phyloP scores from a whole-genome alignment of 2,329 filamentous ascomycete species.

The Alternaria sp. region DNA sequence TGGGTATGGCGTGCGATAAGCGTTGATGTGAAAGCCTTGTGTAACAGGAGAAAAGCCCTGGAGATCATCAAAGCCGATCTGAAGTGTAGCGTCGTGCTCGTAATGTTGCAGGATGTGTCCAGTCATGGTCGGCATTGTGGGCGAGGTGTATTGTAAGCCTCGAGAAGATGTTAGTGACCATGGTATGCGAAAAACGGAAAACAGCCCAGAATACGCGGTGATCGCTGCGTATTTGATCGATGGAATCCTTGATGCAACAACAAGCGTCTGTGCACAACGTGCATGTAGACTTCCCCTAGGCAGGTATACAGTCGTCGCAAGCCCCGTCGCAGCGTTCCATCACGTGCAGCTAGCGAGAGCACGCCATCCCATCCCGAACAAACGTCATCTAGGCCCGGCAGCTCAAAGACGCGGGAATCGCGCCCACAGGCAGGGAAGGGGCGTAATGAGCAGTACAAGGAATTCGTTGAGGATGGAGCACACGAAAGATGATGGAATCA shows the following conservation, averaged over 20 bases:
- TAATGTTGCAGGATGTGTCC: conserved; percentile 36
- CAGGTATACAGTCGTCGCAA: conserved; percentile 22
- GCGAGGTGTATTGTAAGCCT: conserved; percentile 43
- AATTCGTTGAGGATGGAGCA: conserved; percentile 10
- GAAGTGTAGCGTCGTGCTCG: conserved; percentile 36
- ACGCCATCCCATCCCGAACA: conserved; percentile 30
- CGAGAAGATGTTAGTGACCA: conserved; percentile 37
- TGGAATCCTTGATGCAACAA: not conserved
- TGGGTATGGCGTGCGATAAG: conserved; percentile 44
- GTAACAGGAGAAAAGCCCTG: conserved; percentile 41
- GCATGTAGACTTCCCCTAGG: conserved; percentile 34
- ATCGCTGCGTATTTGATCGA: conserved; percentile 16
- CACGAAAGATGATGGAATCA: conserved; percentile 8
- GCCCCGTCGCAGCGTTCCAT: conserved; percentile 20
- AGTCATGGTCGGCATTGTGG: conserved; percentile 42
- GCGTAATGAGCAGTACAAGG: conserved; percentile 12
- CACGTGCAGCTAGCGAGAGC: conserved; percentile 33
- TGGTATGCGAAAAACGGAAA: conserved; percentile 15
- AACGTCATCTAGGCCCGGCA: conserved; percentile 36
- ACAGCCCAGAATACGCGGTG: not conserved
- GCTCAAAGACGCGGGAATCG: conserved; percentile 21
- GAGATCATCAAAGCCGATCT: conserved; percentile 41
- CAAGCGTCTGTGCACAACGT: conserved; percentile 14
- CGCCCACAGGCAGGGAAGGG: conserved; percentile 23
- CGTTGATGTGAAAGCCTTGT: conserved; percentile 34